Evolutionary conservation across 2,329 filamentous ascomycete species (phyloP), one percentile per base, ranked within the genome.

Genomic region (Clarireedia homoeocarpa): DNA sequence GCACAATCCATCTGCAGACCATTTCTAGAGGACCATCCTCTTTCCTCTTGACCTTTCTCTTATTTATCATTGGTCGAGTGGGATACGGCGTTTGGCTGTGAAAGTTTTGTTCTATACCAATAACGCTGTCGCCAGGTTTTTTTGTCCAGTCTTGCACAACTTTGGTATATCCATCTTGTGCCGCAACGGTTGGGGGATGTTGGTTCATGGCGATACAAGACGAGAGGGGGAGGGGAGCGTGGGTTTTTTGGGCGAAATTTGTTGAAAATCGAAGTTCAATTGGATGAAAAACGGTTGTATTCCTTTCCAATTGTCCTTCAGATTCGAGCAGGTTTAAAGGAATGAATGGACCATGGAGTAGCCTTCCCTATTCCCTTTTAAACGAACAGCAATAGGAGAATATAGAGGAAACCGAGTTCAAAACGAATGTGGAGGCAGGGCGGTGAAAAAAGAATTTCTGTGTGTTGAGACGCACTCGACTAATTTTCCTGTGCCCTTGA

Each of bases 1-100:
- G 77, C 63, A 89, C 82, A 69, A 91, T 80, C 83, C 86, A 89
- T 67, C 78, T 76, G 59, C 82, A 79, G 47, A 88, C 71, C 59
- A 78, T 77, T 66, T 79, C 83, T 64, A 81, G 73, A 42, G 82
- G 75, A 55, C 82, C 77, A 62, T 86, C 80, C 51, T 83, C 81
- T 70, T 83, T 84, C 67, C 76, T 75, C 73, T 80, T 85, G 60
- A 79, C 71, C 62, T 81, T 78, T 63, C 79, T 75, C 52, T 55
- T 62, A 38, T 60, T 45, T 42, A 57, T 55, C 42, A 60, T 57
- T 53, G 59, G 58, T 24, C 45, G 58, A 36, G 56, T 27, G 40
- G 61, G 50, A 52, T 51, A 51, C 5, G 38, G 20, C 10, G 34
- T 53, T 48, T 47, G 38, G 20, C 44, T 45, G 14, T 56, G 39